Base-by-base conservation (phyloP, 148 eudicot genomes). In the Vaccinium vitisidaea region DNA sequence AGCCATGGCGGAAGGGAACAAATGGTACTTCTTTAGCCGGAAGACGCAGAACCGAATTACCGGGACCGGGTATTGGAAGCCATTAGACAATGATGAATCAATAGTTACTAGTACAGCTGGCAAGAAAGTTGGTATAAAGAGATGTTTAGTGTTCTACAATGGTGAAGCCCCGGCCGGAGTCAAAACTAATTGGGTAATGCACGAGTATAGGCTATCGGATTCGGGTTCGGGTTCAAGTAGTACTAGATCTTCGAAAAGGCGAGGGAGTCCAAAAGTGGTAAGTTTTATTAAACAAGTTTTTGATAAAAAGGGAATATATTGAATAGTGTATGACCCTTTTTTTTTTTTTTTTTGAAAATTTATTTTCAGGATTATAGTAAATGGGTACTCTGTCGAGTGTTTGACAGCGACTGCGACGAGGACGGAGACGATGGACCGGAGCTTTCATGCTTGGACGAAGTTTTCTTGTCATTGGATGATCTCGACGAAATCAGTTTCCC, bases 401-500 rank as follows among this genome's bases (percentile, higher is more conserved):
- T 82, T 58, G 95, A 96, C 89, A 87, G 80, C 32, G 82, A 82
- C 43, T 70, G 78, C 43, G 93, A 90, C 46, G 91, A 89, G 6
- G 93, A 89, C 53, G 88, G 82, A 13, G 82, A 59, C 10, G 89
- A 87, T 43, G 89, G 90, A 2, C 85, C 89, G 4, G 95, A 94
- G 87, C 95, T 96, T 83, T 96, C 99, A 8, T 93, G 96, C 80
- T 84, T 96, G 87, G 99, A 96, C 82, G 98, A 96, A 90, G 98
- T 94, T 73, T 96, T 92, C 92, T 80, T 96, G 86, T 96, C 99
- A 0, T 79, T 95, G 87, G 98, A 96, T 30, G 99, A 96, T 86
- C 88, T 88, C 36, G 99, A 96, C 25, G 99, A 96, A 87, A 93
- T 92, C 77, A 93, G 95, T 88, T 89, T 89, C 61, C 97, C 97